Base-by-base conservation (phyloP, 768 basidiomycete genomes). In the Termitomyces sp. region DNA sequence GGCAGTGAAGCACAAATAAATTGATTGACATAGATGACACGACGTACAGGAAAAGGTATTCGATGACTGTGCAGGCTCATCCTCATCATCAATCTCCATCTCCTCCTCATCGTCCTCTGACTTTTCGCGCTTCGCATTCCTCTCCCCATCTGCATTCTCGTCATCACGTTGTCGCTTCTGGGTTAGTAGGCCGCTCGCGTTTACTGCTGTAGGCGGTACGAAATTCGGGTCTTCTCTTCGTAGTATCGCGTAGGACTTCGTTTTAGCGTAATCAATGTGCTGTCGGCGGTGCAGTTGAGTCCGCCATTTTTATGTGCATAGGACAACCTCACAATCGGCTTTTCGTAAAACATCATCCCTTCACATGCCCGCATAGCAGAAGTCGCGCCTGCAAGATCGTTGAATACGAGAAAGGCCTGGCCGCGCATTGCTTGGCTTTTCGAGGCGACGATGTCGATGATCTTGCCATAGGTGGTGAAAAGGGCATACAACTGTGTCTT, bases 391-490 rank as follows among this genome's bases (percentile, higher is more conserved):
- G 92, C 85, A 54, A 96, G 86, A 77, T 98, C 96, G 55, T 86
- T 83, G 76, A 97, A 98, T 68, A 96, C 94, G 70, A 98, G 87
- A 76, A 97, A 98, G 1, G 96, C 96, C 75, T 97, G 95, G 25
- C 95, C 96, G 65, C 89, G 85, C 88, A 92, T 93, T 74, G 88
- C 91, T 61, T 84, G 77, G 71, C 81, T 85, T 74, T 96, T 95
- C 31, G 89, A 86, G 29, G 96, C 95, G 60, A 98, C 84, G 61
- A 98, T 86, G 73, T 98, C 96, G 79, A 98, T 85, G 60, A 98
- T 80, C 72, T 88, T 91, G 72, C 96, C 96, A 76, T 97, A 92
- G 48, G 95, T 91, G 8, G 90, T 89, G 79, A 98, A 98, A 53
- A 98, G 84, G 32, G 89, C 87, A 70, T 87, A 93, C 1, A 98